phyloP scores from a whole-genome alignment of 352 stramenopile genomes.

The Globisporangium viniferum region DNA sequence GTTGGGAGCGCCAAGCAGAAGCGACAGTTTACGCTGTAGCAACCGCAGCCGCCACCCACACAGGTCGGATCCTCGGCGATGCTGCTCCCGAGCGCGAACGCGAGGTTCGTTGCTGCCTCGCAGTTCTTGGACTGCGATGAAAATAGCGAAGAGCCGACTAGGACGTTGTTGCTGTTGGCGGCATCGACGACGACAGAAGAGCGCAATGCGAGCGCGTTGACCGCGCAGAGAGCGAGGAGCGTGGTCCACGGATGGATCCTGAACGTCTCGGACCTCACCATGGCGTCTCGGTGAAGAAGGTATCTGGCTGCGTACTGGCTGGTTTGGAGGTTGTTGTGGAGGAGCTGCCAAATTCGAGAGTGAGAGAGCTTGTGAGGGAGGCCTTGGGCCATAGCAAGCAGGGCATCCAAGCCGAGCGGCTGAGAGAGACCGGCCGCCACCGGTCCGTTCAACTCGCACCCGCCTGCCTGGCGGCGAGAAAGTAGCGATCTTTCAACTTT shows the following conservation, averaged over 20 bases:
- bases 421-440: background rate
- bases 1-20: conserved; percentile 6
- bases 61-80: conserved; percentile 9
- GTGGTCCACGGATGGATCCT: background rate
- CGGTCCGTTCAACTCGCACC: background rate
- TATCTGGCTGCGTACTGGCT: background rate
- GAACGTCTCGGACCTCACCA: background rate
- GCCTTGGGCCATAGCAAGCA: background rate
- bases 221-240: background rate
- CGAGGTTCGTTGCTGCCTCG: background rate
- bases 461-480: no score
- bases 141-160: background rate
- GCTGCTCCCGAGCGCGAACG: background rate
- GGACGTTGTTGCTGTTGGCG: background rate
- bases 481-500: background rate
- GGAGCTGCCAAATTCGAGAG: background rate
- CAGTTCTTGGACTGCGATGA: background rate
- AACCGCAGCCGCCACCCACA: background rate
- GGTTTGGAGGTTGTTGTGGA: no score
- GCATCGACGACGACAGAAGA: background rate
- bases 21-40: conserved; percentile 11
- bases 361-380: background rate
- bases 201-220: background rate
- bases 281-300: background rate
- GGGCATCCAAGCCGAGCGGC: no score